Percentiles rank a stretch among this genome's conserved stretches.
Evolutionary conservation across 257 asterid species (phyloP).

Genomic region (Coffea eugenioides): DNA sequence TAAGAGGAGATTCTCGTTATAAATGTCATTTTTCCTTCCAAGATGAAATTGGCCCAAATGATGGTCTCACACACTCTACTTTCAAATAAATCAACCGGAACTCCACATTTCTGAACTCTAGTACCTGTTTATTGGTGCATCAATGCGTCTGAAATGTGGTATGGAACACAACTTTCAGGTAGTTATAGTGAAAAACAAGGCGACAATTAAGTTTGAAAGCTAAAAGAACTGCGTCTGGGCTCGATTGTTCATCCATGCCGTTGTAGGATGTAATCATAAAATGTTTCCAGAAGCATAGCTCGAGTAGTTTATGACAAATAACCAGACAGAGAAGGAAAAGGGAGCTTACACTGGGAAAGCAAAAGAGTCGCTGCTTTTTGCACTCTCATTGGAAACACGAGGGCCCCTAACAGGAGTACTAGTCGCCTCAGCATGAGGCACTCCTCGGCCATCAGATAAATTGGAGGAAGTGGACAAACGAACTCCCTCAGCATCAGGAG

Average conservation of each 20-base stretch:
- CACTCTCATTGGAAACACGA: conserved; percentile 55
- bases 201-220: not conserved
- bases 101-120: not conserved
- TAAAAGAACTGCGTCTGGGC: not conserved
- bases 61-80: not conserved
- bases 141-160: not conserved
- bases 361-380: conserved; percentile 35
- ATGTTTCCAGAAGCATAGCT: not conserved
- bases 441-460: conserved; percentile 23
- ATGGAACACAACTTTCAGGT: not conserved
- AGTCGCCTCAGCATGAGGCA: conserved; percentile 12
- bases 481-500: conserved; percentile 18
- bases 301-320: not conserved
- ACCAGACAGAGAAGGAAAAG: not conserved
- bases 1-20: no score
- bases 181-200: not conserved
- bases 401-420: conserved; percentile 35
- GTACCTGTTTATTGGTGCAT: not conserved
- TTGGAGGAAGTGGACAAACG: conserved; percentile 23
- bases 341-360: conserved; percentile 49
- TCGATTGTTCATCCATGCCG: not conserved
- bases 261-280: not conserved
- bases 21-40: no score
- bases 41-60: not conserved
- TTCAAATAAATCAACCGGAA: no score